A percentile compares a stretch with the other conserved stretches of the same genome.
Evolutionary conservation across 1,284 basidiomycete species (phyloP).

Genomic region (Stygiomarasmius scandens): DNA sequence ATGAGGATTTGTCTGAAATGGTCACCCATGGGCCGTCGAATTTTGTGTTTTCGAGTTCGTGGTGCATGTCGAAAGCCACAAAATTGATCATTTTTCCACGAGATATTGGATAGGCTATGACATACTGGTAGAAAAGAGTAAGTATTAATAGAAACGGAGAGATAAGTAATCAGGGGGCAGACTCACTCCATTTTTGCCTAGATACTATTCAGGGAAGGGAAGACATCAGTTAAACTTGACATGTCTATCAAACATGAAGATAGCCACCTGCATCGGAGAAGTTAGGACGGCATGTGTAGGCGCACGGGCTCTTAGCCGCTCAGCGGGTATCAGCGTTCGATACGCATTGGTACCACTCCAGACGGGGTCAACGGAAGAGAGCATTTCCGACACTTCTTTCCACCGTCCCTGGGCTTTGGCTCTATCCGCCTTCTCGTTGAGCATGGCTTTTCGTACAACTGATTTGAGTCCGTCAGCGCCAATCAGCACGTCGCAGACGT

Average conservation of each 20-base stretch:
- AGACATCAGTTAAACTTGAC: slow-evolving; percentile 10
- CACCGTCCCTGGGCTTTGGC: slow-evolving; percentile 15
- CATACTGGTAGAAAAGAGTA: slow-evolving; percentile 20
- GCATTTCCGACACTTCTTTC: slow-evolving; percentile 17
- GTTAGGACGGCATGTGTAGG: slow-evolving; percentile 37
- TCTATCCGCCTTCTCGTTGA: slow-evolving; percentile 30
- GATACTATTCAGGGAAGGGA: slow-evolving; percentile 28
- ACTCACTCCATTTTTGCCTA: slow-evolving; percentile 38
- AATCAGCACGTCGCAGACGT: slow-evolving; percentile 47
- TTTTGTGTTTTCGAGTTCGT: slow-evolving; percentile 35
- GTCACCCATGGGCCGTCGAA: slow-evolving; percentile 36
- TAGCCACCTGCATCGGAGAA: slow-evolving; percentile 29
- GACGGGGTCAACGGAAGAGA: slow-evolving; percentile 34
- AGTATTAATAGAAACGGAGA: neutral
- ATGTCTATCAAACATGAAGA: neutral
- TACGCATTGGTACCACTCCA: slow-evolving; percentile 48
- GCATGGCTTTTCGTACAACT: slow-evolving; percentile 43
- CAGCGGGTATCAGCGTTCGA: slow-evolving; percentile 38
- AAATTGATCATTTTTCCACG: slow-evolving; percentile 33
- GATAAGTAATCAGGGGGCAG: neutral
- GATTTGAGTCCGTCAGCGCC: slow-evolving; percentile 58
- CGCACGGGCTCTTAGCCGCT: slow-evolving; percentile 33
- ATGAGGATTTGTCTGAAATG: slow-evolving; percentile 29
- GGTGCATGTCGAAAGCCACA: slow-evolving; percentile 30
- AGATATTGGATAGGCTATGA: slow-evolving; percentile 31